phyloP scores from a whole-genome alignment of 2,329 filamentous ascomycete species.

The Fusarium pininemorale region DNA sequence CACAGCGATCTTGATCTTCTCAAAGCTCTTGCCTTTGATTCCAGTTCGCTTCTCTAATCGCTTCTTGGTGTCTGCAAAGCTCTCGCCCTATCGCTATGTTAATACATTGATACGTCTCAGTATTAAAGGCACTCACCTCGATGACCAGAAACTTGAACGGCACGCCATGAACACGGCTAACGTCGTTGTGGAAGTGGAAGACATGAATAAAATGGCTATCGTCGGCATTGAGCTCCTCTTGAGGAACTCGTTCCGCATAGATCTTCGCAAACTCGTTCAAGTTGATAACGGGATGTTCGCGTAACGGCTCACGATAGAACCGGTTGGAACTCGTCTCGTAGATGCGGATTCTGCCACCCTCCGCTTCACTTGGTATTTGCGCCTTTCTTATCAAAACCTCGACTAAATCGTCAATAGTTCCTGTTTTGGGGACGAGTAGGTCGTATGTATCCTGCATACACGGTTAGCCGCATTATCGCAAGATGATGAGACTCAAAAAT shows the following conservation, averaged over 20 bases:
- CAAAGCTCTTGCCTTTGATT: conserved; percentile 96
- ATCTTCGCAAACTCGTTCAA: conserved; percentile 88
- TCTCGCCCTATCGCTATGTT: conserved; percentile 70
- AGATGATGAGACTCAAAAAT: conserved; percentile 43
- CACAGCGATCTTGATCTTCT: conserved; percentile 96
- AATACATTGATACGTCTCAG: not conserved
- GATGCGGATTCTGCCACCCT: conserved; percentile 76
- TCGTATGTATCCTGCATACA: conserved; percentile 74
- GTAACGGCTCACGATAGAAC: conserved; percentile 79
- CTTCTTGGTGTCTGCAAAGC: conserved; percentile 91
- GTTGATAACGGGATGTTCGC: conserved; percentile 77
- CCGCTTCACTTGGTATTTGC: conserved; percentile 76
- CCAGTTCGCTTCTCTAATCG: conserved; percentile 92
- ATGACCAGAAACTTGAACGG: conserved; percentile 92
- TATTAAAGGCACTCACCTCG: conserved; percentile 64
- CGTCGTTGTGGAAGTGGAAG: conserved; percentile 93
- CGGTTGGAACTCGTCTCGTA: conserved; percentile 87
- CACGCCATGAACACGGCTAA: conserved; percentile 82
- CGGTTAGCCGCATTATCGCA: conserved; percentile 2
- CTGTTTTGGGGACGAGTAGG: conserved; percentile 87
- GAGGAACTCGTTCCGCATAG: conserved; percentile 82
- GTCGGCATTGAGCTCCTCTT: conserved; percentile 71
- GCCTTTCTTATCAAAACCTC: conserved; percentile 81
- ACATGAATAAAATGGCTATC: conserved; percentile 74
- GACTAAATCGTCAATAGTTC: conserved; percentile 81